These are phyloP conservation scores for Cudoniella acicularis DNA, from an alignment of 495 filamentous ascomycete genomes.

Conservation along the genomic window DNA sequence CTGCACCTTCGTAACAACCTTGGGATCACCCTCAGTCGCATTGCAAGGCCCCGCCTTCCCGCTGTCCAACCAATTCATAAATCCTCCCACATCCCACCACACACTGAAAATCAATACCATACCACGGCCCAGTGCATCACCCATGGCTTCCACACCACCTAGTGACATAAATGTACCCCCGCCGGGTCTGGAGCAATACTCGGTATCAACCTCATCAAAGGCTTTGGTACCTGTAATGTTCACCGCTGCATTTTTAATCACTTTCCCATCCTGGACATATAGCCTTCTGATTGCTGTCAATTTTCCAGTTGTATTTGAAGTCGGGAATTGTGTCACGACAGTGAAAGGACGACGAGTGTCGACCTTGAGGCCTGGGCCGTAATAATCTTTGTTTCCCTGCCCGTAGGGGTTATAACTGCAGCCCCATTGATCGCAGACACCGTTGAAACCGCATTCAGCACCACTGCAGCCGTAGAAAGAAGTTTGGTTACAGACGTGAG, in stretches of 20 bases:
- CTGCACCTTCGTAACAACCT: conserved; percentile 41
- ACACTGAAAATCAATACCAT: conserved; percentile 66
- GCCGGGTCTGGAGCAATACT: conserved; percentile 53
- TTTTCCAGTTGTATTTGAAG: conserved; percentile 39
- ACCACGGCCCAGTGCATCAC: conserved; percentile 51
- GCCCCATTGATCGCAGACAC: conserved; percentile 62
- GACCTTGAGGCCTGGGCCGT: conserved; percentile 48
- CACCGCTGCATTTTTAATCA: conserved; percentile 40
- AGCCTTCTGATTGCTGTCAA: conserved; percentile 55
- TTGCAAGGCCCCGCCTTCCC: conserved; percentile 56
- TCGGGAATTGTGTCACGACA: conserved; percentile 65
- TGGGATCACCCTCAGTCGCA: conserved; percentile 45
- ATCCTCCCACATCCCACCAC: conserved; percentile 56
- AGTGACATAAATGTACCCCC: conserved; percentile 47
- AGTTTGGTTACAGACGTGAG: conserved; percentile 49
- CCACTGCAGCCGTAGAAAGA: conserved; percentile 46
- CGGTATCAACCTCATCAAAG: conserved; percentile 49
- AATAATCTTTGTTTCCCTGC: conserved; percentile 51
- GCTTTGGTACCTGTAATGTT: conserved; percentile 43
- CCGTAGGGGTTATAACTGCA: conserved; percentile 65
- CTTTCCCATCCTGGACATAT: conserved; percentile 58
- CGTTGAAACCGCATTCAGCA: conserved; percentile 42
- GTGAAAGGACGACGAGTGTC: conserved; percentile 60
- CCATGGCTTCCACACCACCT: conserved; percentile 57
- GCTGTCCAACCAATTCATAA: conserved; percentile 63